Evolutionary conservation across 2,329 filamentous ascomycete genomes (phyloP).

Genomic region (Alternaria gaisen): DNA sequence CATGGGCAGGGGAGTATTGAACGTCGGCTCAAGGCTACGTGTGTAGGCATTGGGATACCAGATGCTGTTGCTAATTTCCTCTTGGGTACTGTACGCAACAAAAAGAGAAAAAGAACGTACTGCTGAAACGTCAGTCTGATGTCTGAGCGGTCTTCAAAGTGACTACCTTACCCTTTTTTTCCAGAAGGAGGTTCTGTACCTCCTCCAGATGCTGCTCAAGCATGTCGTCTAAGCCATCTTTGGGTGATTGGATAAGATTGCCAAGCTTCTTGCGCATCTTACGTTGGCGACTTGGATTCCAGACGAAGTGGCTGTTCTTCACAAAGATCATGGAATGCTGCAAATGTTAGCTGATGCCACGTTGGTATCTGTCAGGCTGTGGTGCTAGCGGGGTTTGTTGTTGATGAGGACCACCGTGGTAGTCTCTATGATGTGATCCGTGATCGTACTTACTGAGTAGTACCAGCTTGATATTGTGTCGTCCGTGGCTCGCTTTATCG

Average conservation of each 20-base stretch:
- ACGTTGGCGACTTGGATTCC: constrained; percentile 67
- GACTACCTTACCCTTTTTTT: constrained; percentile 38
- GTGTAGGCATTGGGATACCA: neutral
- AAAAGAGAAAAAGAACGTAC: neutral
- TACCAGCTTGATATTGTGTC: constrained; percentile 88
- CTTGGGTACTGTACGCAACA: neutral
- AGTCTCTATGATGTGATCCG: neutral
- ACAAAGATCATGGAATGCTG: constrained; percentile 81
- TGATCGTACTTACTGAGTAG: constrained; percentile 61
- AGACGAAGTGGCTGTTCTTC: constrained; percentile 76
- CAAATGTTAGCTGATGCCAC: constrained; percentile 2
- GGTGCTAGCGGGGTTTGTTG: neutral
- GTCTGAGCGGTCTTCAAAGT: neutral
- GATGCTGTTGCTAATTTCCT: neutral
- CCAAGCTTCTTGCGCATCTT: constrained; percentile 68
- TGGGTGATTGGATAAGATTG: constrained; percentile 57
- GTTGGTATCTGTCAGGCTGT: neutral
- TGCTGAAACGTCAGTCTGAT: neutral
- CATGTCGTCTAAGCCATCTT: constrained; percentile 64
- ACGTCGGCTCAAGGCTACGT: neutral
- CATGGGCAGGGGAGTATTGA: neutral
- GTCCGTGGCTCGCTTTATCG: constrained; percentile 70
- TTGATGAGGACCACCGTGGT: neutral
- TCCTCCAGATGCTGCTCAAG: constrained; percentile 61
- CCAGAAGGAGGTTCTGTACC: constrained; percentile 58